Conservation (phyloP, 257 asterid species). For the Ophiorrhiza pumila region DNA sequence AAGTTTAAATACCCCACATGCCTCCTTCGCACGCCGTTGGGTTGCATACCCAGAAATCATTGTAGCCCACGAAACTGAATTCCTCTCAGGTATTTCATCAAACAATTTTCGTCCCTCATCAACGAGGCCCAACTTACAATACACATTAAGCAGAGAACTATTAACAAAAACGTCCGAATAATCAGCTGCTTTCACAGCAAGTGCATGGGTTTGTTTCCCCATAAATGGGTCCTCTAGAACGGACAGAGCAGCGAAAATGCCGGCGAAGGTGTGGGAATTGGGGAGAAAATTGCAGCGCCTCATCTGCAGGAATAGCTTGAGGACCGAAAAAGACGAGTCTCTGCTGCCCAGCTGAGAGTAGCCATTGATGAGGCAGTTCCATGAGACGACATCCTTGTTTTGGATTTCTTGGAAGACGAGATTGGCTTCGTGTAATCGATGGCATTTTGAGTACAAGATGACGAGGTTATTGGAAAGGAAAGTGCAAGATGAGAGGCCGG, state of each 20-base stretch:
- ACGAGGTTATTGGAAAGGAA: constrained; percentile 54
- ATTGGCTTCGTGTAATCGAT: constrained; percentile 48
- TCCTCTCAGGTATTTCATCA: constrained; percentile 70
- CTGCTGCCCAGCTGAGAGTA: constrained; percentile 51
- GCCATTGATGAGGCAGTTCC: constrained; percentile 77
- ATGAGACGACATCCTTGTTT: constrained; percentile 47
- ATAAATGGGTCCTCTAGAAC: constrained; percentile 31
- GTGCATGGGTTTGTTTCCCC: constrained; percentile 54
- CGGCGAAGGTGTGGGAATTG: constrained; percentile 66
- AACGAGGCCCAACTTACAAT: constrained; percentile 52
- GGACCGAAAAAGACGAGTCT: constrained; percentile 40
- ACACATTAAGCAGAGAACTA: constrained; percentile 58
- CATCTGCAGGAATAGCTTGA: constrained; percentile 52
- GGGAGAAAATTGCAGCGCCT: constrained; percentile 39
- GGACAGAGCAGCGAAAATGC: constrained; percentile 56
- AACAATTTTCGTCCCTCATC: constrained; percentile 55
- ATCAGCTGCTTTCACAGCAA: constrained; percentile 38
- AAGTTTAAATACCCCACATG: constrained; percentile 43
- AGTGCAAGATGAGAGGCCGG: constrained; percentile 40
- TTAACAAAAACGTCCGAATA: constrained; percentile 57
- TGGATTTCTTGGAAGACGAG: constrained; percentile 49
- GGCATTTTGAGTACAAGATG: constrained; percentile 72
- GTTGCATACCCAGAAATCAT: constrained; percentile 78
- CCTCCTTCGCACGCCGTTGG: constrained; percentile 48
- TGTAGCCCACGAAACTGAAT: constrained; percentile 77